phyloP scores from a whole-genome alignment of 495 filamentous ascomycete genomes.

The Penicillium lagena region DNA sequence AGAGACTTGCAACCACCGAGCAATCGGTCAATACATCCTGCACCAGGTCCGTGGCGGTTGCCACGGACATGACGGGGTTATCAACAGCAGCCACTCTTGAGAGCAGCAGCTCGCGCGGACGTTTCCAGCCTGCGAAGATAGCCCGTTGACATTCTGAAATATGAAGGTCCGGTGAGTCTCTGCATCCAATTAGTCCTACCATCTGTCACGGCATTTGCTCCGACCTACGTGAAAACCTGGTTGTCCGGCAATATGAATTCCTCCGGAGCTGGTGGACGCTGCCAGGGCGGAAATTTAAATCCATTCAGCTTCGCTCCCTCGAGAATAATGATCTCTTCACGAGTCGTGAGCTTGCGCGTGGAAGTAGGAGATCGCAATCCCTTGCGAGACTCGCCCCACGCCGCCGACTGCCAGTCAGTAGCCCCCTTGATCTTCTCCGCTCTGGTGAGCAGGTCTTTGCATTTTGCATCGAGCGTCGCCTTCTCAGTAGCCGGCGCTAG shows the following conservation, averaged over 20 bases:
- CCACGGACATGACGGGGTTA: conserved; percentile 46
- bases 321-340: conserved; percentile 73
- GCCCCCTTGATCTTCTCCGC: conserved; percentile 67
- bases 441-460: conserved; percentile 54
- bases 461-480: conserved; percentile 57
- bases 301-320: conserved; percentile 74
- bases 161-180: conserved; percentile 59
- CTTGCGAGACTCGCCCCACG: conserved; percentile 10
- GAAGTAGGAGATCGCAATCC: conserved; percentile 34
- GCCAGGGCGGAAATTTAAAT: conserved; percentile 78
- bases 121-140: conserved; percentile 76
- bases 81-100: conserved; percentile 5
- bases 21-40: conserved; percentile 95
- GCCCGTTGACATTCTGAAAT: conserved; percentile 65
- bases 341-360: conserved; percentile 55
- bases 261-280: conserved; percentile 41
- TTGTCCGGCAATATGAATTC: conserved; percentile 39
- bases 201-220: neutral
- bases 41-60: conserved; percentile 64
- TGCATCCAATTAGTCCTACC: conserved; percentile 18
- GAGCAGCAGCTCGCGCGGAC: conserved; percentile 53
- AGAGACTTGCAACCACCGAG: conserved; percentile 93
- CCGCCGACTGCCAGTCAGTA: conserved; percentile 26
- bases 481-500: conserved; percentile 46
- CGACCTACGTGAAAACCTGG: conserved; percentile 47